phyloP scores from a whole-genome alignment of 176 grass and related monocot genomes.

The Eragrostis nindensis region DNA sequence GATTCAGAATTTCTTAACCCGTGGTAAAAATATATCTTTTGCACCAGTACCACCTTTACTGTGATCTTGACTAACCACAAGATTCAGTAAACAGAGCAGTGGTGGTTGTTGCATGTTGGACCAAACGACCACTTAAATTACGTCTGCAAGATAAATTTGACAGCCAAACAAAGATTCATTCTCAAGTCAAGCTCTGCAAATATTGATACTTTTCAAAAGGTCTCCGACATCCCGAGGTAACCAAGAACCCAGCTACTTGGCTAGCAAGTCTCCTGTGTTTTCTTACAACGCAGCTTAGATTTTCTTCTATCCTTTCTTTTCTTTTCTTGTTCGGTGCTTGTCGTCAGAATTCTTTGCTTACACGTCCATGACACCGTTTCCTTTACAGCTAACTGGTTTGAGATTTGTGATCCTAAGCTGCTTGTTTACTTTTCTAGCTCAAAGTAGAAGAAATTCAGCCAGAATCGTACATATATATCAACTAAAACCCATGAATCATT shows the following conservation, averaged over 20 bases:
- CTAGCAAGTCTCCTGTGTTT: conserved; percentile 25
- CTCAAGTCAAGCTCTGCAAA: conserved; percentile 25
- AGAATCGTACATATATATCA: neutral
- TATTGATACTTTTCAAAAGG: conserved; percentile 31
- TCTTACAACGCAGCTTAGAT: neutral
- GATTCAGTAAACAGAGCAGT: conserved; percentile 37
- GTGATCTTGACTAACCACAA: conserved; percentile 15
- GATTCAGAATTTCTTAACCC: neutral
- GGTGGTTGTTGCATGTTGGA: conserved; percentile 36
- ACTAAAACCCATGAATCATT: neutral
- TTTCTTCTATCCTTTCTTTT: neutral
- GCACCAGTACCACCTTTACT: neutral
- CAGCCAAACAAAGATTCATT: neutral
- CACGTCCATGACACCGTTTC: conserved; percentile 26
- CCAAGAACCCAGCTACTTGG: conserved; percentile 18
- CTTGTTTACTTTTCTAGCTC: conserved; percentile 26
- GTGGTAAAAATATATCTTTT: neutral
- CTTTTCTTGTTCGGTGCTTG: neutral
- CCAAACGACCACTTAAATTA: neutral
- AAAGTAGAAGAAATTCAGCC: neutral
- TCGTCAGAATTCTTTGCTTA: conserved; percentile 28
- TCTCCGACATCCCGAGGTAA: neutral
- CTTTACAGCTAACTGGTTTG: conserved; percentile 40
- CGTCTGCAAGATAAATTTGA: neutral
- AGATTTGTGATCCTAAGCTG: neutral